phyloP scores from a whole-genome alignment of 2,329 filamentous ascomycete genomes.

The Colletotrichum viniferum region DNA sequence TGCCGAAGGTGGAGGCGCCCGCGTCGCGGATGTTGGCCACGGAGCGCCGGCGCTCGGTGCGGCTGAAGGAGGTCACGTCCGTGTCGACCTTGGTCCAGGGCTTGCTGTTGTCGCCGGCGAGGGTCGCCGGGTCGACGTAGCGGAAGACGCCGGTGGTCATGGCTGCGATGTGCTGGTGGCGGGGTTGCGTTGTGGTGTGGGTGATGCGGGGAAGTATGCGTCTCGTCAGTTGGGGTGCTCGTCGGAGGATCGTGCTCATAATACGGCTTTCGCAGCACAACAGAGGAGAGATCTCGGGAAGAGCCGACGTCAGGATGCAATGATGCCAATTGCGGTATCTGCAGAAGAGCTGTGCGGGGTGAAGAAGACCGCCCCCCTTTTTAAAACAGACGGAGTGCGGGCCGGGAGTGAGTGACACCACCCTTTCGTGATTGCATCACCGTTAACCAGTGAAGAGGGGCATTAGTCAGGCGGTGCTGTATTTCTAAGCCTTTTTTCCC shows the following conservation, averaged over 20 bases:
- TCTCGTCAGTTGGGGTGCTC: not conserved
- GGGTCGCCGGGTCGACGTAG: constrained; percentile 62
- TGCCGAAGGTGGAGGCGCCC: constrained; percentile 50
- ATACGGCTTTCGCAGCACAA: not conserved
- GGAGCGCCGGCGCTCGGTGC: constrained; percentile 46
- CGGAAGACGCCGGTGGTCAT: constrained; percentile 66
- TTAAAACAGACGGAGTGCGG: not conserved
- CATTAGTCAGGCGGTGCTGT: not conserved
- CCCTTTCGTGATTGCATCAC: not conserved
- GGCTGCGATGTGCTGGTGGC: constrained; percentile 24
- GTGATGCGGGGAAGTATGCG: not conserved
- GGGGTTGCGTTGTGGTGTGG: not conserved
- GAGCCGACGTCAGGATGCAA: not conserved
- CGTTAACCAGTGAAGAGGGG: not conserved
- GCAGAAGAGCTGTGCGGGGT: not conserved
- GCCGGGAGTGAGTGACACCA: not conserved
- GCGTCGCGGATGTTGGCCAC: constrained; percentile 61
- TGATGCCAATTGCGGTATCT: not conserved
- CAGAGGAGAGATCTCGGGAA: not conserved
- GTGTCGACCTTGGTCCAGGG: constrained; percentile 71
- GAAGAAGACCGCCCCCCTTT: not conserved
- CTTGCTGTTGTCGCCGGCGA: constrained; percentile 42
- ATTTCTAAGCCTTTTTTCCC: constrained; percentile 11
- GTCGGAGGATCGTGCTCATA: not conserved
- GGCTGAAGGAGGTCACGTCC: constrained; percentile 56